phyloP scores from a whole-genome alignment of 441 rosid genomes.

The Gossypium davidsonii region DNA sequence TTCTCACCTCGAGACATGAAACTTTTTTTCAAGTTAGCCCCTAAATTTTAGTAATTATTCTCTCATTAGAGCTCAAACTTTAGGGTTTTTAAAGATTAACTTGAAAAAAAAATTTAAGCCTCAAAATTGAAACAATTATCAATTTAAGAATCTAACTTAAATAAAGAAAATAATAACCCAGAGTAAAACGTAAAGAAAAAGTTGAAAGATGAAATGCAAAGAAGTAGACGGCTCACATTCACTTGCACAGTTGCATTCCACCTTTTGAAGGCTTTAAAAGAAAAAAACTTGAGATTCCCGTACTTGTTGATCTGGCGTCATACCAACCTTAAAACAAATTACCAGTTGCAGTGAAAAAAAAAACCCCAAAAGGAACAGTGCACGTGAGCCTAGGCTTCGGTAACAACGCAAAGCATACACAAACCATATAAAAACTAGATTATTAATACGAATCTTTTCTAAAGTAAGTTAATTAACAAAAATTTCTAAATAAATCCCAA shows the following conservation, averaged over 20 bases:
- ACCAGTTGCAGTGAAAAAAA: background rate
- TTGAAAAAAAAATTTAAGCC: no score
- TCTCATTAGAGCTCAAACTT: no score
- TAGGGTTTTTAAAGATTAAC: accelerated
- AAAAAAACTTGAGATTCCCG: no score
- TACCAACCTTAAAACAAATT: background rate
- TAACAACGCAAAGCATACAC: background rate
- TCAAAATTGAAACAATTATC: no score
- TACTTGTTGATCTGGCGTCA: no score
- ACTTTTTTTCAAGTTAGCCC: no score
- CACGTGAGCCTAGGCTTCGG: background rate
- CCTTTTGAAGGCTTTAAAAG: no score
- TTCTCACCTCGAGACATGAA: no score
- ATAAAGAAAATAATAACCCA: no score
- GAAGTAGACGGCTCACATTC: background rate
- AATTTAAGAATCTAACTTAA: no score
- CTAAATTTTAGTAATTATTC: accelerated
- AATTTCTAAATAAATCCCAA: background rate
- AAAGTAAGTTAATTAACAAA: background rate
- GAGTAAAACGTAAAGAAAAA: no score
- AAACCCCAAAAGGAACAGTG: background rate
- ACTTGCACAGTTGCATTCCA: background rate
- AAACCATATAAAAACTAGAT: background rate
- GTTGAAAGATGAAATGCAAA: no score
- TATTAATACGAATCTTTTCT: background rate